These are phyloP conservation scores for Bipolaris bicolor DNA, from an alignment of 2,329 filamentous ascomycete species.

Conservation along the genomic window DNA sequence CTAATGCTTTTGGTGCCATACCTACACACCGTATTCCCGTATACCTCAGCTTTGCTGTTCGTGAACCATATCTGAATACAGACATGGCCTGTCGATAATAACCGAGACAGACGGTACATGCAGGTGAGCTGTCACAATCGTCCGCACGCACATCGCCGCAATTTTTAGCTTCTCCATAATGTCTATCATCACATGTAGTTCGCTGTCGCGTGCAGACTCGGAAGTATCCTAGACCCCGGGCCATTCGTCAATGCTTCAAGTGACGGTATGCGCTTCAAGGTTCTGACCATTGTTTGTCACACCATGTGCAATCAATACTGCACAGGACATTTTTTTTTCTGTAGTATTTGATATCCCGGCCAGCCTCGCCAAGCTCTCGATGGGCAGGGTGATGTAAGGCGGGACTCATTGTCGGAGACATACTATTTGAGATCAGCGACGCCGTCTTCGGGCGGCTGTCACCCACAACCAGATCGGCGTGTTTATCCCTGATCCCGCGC, in stretches of 20 bases:
- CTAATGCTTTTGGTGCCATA: not conserved
- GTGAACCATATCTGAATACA: not conserved
- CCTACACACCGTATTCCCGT: not conserved
- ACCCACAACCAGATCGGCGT: not conserved
- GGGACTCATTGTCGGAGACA: not conserved
- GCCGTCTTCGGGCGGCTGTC: constrained; percentile 3
- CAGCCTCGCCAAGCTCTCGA: constrained; percentile 1
- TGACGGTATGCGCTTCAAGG: not conserved
- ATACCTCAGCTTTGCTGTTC: not conserved
- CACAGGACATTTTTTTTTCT: not conserved
- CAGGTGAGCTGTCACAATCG: constrained; percentile 12
- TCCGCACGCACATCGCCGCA: constrained; percentile 2
- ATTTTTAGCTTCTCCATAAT: not conserved
- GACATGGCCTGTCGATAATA: constrained; percentile 6
- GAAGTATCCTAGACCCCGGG: not conserved
- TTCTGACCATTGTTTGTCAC: not conserved
- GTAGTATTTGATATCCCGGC: not conserved
- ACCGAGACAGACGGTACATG: constrained; percentile 8
- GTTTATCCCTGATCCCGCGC: constrained; percentile 9
- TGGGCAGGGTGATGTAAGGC: not conserved
- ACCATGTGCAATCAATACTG: not conserved
- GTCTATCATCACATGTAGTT: not conserved
- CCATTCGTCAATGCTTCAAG: not conserved
- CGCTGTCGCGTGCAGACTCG: not conserved
- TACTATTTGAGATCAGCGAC: constrained; percentile 5